Evolutionary conservation across 2,329 filamentous ascomycete species (phyloP), one percentile per base, ranked within the genome.

Genomic region (Xylariaceae sp.): DNA sequence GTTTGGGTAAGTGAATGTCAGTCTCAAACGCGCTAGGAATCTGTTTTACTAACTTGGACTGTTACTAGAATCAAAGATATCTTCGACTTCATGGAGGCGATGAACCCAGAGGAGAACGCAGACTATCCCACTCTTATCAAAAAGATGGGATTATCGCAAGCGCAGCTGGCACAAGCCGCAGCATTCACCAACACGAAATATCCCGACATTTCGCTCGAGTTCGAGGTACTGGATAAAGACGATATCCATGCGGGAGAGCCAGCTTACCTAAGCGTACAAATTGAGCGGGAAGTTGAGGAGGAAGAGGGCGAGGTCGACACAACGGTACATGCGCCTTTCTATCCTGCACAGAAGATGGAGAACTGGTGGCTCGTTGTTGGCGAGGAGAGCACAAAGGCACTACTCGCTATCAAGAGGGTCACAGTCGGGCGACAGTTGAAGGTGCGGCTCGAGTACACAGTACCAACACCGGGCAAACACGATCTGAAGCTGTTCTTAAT

Each of bases 291-390:
- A 65, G 75, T 92, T 4, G 86, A 85, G n/a, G 83, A 86, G 51
- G 82, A 84, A 51, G 76, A 77, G 9, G 76, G 81, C 27, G 86
- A 89, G 61, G 81, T 88, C 12, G 90, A 96, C 69, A 82, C 87
- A 1, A 86, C 85, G 1, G 95, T 97, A 2, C 91, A 97, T 69
- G 91, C 92, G 50, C 94, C 94, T 0, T 99, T 97, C 78, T 99
- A 94, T 70, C 91, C 94, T 0, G 78, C 72, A 48, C 87, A 87
- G 71, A 99, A 99, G 80, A 87, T 89, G 76, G 94, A 99, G 79
- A 96, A 94, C 69, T 99, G 91, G 91, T 99, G 94, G 94, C 76
- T 99, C 53, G 89, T 99, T 26, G 89, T 99, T 35, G 92, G 91
- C 32, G 91, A 97, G 64, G 91, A 96, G 74, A 87, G 84, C 70